phyloP scores from a whole-genome alignment of 225 moss, liverwort and hornwort genomes.

The Rhytidiadelphus loreus region DNA sequence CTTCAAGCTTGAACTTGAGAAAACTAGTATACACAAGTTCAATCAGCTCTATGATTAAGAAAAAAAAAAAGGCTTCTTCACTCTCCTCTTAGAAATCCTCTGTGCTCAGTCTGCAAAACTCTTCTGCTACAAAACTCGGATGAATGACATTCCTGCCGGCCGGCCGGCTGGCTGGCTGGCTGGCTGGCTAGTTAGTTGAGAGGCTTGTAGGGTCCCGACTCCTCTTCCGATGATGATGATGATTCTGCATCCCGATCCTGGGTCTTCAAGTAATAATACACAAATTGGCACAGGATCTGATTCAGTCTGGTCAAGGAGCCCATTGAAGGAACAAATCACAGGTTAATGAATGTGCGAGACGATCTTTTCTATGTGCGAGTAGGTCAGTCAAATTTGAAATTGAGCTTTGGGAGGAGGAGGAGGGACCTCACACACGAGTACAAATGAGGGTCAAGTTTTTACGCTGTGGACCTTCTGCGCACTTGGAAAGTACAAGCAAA shows the following conservation, averaged over 20 bases:
- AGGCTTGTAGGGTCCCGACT: conserved; percentile 18
- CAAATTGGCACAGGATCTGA: conserved; percentile 76
- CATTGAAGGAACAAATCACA: neutral
- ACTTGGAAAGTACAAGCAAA: neutral
- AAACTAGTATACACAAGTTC: neutral
- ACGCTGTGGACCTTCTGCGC: neutral
- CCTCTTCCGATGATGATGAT: neutral
- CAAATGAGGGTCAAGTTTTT: neutral
- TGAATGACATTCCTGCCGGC: neutral
- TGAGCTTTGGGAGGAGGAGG: neutral
- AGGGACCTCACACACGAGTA: neutral
- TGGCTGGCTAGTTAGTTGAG: neutral
- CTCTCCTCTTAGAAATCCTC: neutral
- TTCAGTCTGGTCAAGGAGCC: neutral
- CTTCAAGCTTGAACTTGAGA: neutral
- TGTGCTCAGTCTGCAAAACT: neutral
- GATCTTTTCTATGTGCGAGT: neutral
- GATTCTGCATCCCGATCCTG: neutral
- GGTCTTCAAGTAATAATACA: conserved; percentile 34
- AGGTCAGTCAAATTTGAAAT: neutral
- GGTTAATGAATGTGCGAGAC: too few relatives aligned
- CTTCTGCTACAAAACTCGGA: conserved; percentile 3
- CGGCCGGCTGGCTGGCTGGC: neutral
- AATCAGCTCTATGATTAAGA: neutral
- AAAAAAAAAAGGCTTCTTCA: neutral